Evolutionary conservation across 768 basidiomycete species (phyloP), one percentile per base, ranked within the genome.

Genomic region (Hemileccinum impolitum): DNA sequence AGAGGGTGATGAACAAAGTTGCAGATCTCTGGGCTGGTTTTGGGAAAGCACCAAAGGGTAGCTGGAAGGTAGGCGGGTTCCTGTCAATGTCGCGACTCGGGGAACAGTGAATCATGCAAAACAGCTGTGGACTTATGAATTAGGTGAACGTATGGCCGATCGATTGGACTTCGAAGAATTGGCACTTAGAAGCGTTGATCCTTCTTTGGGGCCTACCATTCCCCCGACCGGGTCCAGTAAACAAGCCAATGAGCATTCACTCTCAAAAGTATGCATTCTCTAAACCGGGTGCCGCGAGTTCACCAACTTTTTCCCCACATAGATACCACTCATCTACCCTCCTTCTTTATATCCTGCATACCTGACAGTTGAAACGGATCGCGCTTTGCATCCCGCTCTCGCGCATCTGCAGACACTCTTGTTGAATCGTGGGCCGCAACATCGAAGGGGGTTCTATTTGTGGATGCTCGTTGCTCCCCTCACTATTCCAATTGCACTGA

Each of bases 81-180:
- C 18, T 35, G 34, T 55, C 32, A 50, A 36, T 12, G 13, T 17
- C 21, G 43, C 32, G 47, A 48, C n/a, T n/a, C n/a, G n/a, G n/a
- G n/a, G 45, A 51, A 39, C 8, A 31, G 55, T 25, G 38, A 48
- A 41, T 38, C 40, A 53, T 47, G 34, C 32, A 45, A 44, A 45
- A 17, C 53, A 90, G 88, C 64, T 79, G 23, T 80, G 75, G 63
- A 70, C 79, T 12, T 86, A 81, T 61, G 68, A 76, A 54, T 69
- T 75, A 34, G 89, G 89, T 21, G 84, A 89, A 69, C 78, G 78
- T 18, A 63, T 89, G 2, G 72, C 84, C 18, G 85, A 90, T 65
- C 73, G 78, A 18, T 72, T 90, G 52, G 90, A 90, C 43, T 90
- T 90, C 55, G 90, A 91, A 65, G 89, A 92, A 64, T 73, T 85